Evolutionary conservation across 2,329 filamentous ascomycete genomes (phyloP).

Genomic region (Stromatinia cepivora): DNA sequence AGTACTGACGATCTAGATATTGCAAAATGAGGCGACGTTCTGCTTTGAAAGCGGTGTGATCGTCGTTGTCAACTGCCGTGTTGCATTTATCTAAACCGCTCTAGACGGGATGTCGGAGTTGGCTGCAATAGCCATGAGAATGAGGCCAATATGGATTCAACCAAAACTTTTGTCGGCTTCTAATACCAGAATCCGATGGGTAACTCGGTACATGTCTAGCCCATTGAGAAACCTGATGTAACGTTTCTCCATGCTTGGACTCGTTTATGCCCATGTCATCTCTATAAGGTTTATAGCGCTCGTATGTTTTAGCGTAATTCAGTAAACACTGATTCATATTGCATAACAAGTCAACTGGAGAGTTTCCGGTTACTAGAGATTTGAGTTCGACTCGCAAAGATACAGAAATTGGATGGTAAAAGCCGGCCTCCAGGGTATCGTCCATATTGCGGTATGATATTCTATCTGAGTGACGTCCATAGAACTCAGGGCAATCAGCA

Average conservation of each 20-base stretch:
- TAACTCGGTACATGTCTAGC: not conserved
- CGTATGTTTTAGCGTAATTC: no score
- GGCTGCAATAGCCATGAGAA: not conserved
- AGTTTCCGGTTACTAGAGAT: no score
- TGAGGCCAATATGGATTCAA: not conserved
- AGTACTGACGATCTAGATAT: not conserved
- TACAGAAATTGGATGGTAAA: no score
- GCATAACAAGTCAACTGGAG: no score
- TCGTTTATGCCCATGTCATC: no score
- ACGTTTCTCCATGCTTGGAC: no score
- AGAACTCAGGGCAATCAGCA: no score
- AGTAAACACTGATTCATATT: no score
- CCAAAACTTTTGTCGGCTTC: not conserved
- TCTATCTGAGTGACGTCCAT: accelerated
- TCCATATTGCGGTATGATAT: no score
- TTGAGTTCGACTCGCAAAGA: no score
- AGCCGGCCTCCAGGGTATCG: no score
- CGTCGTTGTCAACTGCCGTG: not conserved
- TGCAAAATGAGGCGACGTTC: not conserved
- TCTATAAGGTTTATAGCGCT: no score
- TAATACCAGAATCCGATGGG: not conserved
- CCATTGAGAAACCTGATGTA: not conserved
- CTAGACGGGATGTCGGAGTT: not conserved
- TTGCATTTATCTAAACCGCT: not conserved
- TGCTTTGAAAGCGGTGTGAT: not conserved